Percentiles rank a stretch among this genome's conserved stretches.
These are phyloP conservation scores for Trichomonascaceae sp. DNA, from an alignment of 1,139 yeast species.

Conservation along the genomic window DNA sequence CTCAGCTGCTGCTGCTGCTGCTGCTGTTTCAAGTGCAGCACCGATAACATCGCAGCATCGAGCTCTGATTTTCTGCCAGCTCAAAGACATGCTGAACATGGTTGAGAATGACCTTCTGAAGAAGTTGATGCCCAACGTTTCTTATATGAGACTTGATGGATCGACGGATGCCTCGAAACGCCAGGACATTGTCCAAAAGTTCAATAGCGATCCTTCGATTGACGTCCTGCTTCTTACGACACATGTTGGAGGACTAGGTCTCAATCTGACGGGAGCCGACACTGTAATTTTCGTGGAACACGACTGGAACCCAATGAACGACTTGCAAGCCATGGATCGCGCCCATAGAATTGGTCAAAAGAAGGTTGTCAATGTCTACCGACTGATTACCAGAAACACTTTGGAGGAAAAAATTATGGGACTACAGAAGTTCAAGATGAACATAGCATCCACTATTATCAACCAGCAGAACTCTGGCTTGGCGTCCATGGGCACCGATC, in stretches of 20 bases:
- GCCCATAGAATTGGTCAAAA: constrained; percentile 98
- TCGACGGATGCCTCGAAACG: constrained; percentile 87
- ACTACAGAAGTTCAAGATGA: constrained; percentile 91
- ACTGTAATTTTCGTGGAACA: constrained; percentile 97
- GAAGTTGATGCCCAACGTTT: constrained; percentile 78
- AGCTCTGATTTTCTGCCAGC: constrained; percentile 88
- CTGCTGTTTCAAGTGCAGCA: constrained; percentile 44
- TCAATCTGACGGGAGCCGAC: constrained; percentile 96
- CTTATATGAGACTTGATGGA: constrained; percentile 93
- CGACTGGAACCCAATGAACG: constrained; percentile 99
- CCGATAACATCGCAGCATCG: constrained; percentile 88
- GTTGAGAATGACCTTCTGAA: constrained; percentile 81
- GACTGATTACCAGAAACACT: constrained; percentile 84
- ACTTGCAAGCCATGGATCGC: constrained; percentile 97
- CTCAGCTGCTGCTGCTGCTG: constrained; percentile 33
- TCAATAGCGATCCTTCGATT: constrained; percentile 93
- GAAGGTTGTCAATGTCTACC: constrained; percentile 89
- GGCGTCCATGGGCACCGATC: constrained; percentile 93
- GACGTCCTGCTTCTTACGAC: constrained; percentile 87
- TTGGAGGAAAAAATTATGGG: constrained; percentile 98
- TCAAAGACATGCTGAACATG: constrained; percentile 95
- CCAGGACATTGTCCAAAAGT: constrained; percentile 81
- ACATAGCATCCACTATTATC: constrained; percentile 90
- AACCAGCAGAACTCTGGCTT: constrained; percentile 94
- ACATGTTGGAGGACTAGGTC: constrained; percentile 95